phyloP scores from a whole-genome alignment of 148 eudicot genomes.

The Spergularia bocconei region DNA sequence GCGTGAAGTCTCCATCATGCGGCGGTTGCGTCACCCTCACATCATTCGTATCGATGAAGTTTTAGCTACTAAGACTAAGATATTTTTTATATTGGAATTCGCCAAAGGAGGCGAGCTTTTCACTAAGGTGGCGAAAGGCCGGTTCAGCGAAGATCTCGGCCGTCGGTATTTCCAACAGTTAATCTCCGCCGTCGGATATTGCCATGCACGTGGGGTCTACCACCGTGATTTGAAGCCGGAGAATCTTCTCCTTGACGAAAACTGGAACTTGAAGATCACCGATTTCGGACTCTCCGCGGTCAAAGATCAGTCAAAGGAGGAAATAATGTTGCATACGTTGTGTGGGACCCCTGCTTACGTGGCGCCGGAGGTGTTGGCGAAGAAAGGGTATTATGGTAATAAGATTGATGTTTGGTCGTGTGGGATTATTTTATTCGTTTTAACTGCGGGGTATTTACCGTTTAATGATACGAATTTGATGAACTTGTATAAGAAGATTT shows the following conservation, averaged over 20 bases:
- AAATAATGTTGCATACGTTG: conserved; percentile 47
- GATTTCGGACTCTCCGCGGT: conserved; percentile 1
- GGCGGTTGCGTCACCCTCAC: conserved; percentile 10
- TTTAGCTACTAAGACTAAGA: conserved; percentile 4
- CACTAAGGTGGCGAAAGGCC: conserved; percentile 13
- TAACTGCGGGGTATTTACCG: conserved; percentile 69
- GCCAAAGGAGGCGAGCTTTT: conserved; percentile 17
- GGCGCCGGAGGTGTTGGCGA: conserved; percentile 69
- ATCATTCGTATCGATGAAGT: conserved; percentile 10
- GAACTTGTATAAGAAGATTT: conserved; percentile 72
- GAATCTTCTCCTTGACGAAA: not conserved
- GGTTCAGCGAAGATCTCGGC: conserved; percentile 16
- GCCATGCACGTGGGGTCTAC: conserved; percentile 1
- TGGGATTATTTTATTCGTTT: conserved; percentile 60
- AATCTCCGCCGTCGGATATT: conserved; percentile 15
- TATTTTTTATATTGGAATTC: conserved; percentile 2
- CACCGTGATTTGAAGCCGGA: conserved; percentile 17
- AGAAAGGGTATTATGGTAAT: conserved; percentile 74
- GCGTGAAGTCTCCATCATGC: conserved; percentile 8
- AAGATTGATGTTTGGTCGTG: conserved; percentile 76
- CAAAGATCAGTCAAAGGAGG: conserved; percentile 23
- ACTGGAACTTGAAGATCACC: not conserved
- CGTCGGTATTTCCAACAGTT: conserved; percentile 6
- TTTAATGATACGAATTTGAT: conserved; percentile 69
- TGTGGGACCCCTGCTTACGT: conserved; percentile 94